Evolutionary conservation across 306 rosid species (phyloP).

Genomic region (Oxytropis ochrocephala): DNA sequence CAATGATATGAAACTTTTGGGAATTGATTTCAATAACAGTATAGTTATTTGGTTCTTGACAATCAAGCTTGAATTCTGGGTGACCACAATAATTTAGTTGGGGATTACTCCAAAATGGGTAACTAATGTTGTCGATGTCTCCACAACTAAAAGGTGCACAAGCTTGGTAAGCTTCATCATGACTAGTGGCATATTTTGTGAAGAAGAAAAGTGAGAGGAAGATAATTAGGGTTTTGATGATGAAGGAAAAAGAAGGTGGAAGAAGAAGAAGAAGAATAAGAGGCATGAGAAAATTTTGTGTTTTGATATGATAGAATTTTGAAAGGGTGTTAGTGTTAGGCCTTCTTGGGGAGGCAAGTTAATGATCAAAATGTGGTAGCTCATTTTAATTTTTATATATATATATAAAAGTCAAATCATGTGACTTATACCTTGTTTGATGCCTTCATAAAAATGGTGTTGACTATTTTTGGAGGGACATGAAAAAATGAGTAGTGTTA

Average conservation of each 20-base stretch:
- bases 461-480: background rate
- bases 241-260: background rate
- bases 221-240: background rate
- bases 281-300: background rate
- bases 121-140: background rate
- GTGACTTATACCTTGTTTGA: background rate
- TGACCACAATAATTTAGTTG: slow-evolving; percentile 33
- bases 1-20: slow-evolving; percentile 16
- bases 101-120: slow-evolving; percentile 37
- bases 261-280: background rate
- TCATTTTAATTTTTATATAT: background rate
- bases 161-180: background rate
- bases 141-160: slow-evolving; percentile 44
- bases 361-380: background rate
- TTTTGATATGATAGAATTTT: background rate
- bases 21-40: slow-evolving; percentile 15
- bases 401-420: background rate
- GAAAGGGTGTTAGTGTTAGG: background rate
- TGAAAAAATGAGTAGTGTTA: background rate
- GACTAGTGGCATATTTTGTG: slow-evolving; percentile 1
- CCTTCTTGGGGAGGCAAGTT: background rate
- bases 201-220: slow-evolving; percentile 19
- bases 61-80: slow-evolving; percentile 27
- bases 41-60: slow-evolving; percentile 3
- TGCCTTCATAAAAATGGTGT: background rate